These are phyloP conservation scores for Fusarium metavorans DNA, from an alignment of 2,329 filamentous ascomycete genomes.

Conservation along the genomic window DNA sequence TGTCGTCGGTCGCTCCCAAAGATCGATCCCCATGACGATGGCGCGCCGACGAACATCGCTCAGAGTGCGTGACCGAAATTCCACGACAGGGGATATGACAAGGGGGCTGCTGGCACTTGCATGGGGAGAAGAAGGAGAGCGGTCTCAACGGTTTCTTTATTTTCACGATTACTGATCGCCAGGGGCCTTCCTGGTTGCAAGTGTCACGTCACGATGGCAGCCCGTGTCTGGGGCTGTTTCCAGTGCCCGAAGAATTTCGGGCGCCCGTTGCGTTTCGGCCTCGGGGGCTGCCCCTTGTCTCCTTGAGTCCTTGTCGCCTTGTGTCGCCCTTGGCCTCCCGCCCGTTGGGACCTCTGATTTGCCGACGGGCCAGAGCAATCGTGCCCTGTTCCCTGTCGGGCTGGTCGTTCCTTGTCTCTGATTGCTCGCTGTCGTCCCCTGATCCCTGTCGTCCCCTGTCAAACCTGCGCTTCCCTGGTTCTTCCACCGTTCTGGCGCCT, in stretches of 20 bases:
- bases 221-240: conserved; percentile 18
- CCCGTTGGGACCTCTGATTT: conserved; percentile 22
- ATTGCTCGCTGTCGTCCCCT: conserved; percentile 1
- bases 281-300: conserved; percentile 6
- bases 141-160: conserved; percentile 34
- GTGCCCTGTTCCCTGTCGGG: conserved; percentile 19
- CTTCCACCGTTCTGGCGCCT: conserved; percentile 39
- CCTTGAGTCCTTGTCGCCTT: not conserved
- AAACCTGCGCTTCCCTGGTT: conserved; percentile 35
- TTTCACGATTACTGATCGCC: conserved; percentile 43
- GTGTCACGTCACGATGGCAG: conserved; percentile 30
- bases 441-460: conserved; percentile 20
- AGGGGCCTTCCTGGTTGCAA: conserved; percentile 21
- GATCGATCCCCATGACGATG: conserved; percentile 10
- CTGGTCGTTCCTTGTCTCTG: conserved; percentile 31
- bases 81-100: conserved; percentile 12
- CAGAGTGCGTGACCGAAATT: not conserved
- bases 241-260: conserved; percentile 43
- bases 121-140: not conserved
- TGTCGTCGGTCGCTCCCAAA: not conserved
- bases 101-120: conserved; percentile 5
- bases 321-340: not conserved
- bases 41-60: not conserved
- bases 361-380: conserved; percentile 5
- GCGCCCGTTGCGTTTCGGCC: conserved; percentile 39